Evolutionary conservation across 805 yeast genomes (phyloP), one percentile per base, ranked within the genome.

Genomic region (Blastobotrys chiropterorum): DNA sequence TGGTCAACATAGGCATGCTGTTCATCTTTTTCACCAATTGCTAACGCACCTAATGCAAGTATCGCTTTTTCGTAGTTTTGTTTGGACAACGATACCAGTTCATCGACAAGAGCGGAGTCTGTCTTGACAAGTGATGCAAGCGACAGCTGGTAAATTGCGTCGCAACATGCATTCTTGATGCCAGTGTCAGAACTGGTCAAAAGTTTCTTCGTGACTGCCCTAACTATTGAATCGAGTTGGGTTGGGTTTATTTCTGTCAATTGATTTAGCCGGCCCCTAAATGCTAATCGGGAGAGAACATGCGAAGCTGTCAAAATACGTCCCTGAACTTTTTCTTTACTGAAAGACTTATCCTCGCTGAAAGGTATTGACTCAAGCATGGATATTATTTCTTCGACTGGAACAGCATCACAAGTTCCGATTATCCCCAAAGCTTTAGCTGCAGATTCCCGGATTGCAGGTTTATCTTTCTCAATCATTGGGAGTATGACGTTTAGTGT

Each of bases 41-140:
- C 72, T 2, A 87, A 56, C 51, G 75, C 71, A 0, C 89, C 79
- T 63, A 83, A 73, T 0, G 85, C 70, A 39, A 79, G 62, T 3
- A 80, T 73, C 0, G 90, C 77, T 30, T 64, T 69, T 55, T 87
- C 95, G 56, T 82, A 82, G 47, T 73, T 70, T 56, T 77, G 79
- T 56, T 79, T 77, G n/a, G 56, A 52, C 6, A 5, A 62, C 38
- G 11, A 71, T 40, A 13, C 53, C 41, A 22, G 55, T 44, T 39
- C 7, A 49, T 51, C 49, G 19, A 44, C 46, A 4, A 58, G 47
- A 2, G 46, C 16, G 1, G 50, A 53, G 2, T 56, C 49, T 14
- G 60, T 57, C 0, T 62, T 58, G 19, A 75, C 52, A 1, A 67
- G 66, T 5, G 78, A 79, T 56, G 62, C 73, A 26, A 71, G 66